phyloP scores from a whole-genome alignment of 2,329 filamentous ascomycete species.

The Alternaria sp. region DNA sequence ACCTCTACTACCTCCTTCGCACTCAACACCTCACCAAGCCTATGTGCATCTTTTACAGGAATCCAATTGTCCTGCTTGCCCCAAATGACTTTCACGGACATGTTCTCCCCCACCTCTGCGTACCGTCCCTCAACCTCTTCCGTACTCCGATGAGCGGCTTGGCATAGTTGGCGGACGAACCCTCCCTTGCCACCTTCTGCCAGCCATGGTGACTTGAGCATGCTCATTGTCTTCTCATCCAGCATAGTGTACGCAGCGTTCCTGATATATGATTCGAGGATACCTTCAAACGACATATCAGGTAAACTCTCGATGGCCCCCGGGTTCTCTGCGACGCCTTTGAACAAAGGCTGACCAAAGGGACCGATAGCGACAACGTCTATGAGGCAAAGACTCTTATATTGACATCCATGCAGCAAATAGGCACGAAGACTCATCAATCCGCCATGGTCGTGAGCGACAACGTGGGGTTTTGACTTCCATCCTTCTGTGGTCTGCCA shows the following conservation, averaged over 20 bases:
- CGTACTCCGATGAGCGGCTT: constrained; percentile 27
- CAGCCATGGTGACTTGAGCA: constrained; percentile 28
- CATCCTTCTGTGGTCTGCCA: constrained; percentile 21
- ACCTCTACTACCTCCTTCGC: constrained; percentile 24
- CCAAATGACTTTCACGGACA: constrained; percentile 33
- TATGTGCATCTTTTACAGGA: constrained; percentile 16
- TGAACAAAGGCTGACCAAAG: constrained; percentile 31
- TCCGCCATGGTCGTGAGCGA: constrained; percentile 33
- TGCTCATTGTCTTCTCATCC: constrained; percentile 12
- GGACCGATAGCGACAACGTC: constrained; percentile 34
- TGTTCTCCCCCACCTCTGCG: constrained; percentile 18
- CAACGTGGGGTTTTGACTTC: constrained; percentile 22
- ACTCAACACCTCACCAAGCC: constrained; percentile 23
- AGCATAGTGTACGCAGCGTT: constrained; percentile 24
- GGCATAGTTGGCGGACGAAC: constrained; percentile 32
- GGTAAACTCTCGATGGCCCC: constrained; percentile 22
- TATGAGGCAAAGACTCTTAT: constrained; percentile 29
- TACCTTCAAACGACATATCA: constrained; percentile 28
- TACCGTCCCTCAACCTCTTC: constrained; percentile 28
- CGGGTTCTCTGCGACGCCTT: constrained; percentile 23
- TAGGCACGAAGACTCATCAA: constrained; percentile 33
- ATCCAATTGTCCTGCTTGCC: constrained; percentile 32
- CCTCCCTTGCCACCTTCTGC: constrained; percentile 23
- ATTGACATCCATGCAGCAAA: constrained; percentile 25
- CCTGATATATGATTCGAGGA: constrained; percentile 31